Evolutionary conservation across 208 protist genomes (phyloP).

Genomic region (Porcisia deanei): DNA sequence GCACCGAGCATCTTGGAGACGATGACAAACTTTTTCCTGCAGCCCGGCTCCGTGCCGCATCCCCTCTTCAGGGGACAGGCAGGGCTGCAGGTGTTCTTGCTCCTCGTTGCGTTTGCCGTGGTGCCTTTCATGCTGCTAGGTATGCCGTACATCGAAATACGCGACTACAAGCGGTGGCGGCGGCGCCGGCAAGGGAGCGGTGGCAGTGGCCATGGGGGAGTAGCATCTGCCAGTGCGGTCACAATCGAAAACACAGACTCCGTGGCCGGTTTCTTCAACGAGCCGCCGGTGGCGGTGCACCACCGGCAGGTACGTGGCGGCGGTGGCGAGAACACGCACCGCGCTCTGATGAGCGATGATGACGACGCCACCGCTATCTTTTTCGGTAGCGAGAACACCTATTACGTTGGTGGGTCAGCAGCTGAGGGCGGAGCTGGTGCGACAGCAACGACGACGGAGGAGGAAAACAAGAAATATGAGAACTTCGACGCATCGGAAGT

Average conservation of each 20-base stretch:
- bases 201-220: background rate
- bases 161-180: constrained; percentile 46
- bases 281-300: constrained; percentile 14
- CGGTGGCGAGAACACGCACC: background rate
- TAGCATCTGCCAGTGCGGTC: constrained; percentile 11
- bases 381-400: constrained; percentile 19
- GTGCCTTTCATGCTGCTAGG: constrained; percentile 87
- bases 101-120: constrained; percentile 70
- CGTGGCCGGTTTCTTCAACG: constrained; percentile 24
- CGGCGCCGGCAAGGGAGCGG: constrained; percentile 9
- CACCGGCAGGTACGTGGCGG: background rate
- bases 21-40: constrained; percentile 94
- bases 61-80: constrained; percentile 82
- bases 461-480: constrained; percentile 35
- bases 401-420: constrained; percentile 6
- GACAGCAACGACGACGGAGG: constrained; percentile 5
- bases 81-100: constrained; percentile 78
- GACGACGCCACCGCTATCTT: constrained; percentile 10
- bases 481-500: constrained; percentile 95
- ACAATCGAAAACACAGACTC: constrained; percentile 19
- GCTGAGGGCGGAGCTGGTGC: background rate
- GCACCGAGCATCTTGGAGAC: constrained; percentile 90
- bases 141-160: constrained; percentile 78
- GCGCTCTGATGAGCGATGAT: constrained; percentile 23
- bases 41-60: constrained; percentile 74